Percentiles rank a stretch among this genome's conserved stretches.
These are phyloP conservation scores for Calocera viscosa DNA, from an alignment of 768 basidiomycete species.

Conservation along the genomic window DNA sequence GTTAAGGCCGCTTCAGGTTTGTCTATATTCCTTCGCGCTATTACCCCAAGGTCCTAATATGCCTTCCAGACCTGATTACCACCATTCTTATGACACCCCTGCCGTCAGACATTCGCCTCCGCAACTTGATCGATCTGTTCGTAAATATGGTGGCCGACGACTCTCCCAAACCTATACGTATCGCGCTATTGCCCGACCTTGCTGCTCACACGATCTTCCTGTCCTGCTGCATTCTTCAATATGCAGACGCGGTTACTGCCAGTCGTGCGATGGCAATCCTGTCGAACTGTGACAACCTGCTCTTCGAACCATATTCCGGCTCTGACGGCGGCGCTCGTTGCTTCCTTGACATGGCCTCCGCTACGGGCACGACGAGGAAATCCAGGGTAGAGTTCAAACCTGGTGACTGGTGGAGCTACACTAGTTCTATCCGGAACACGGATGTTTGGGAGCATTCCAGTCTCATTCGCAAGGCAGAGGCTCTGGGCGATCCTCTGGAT, in stretches of 20 bases:
- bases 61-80: not conserved
- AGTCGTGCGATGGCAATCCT: not conserved
- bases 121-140: not conserved
- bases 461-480: not conserved
- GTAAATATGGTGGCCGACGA: not conserved
- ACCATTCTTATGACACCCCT: not conserved
- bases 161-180: not conserved
- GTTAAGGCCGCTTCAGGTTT: not conserved
- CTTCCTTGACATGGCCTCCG: not conserved
- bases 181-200: not conserved
- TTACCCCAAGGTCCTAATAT: not conserved
- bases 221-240: not conserved
- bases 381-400: not conserved
- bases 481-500: not conserved
- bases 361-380: not conserved
- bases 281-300: not conserved
- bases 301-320: not conserved
- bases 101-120: not conserved
- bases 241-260: not conserved
- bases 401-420: conserved; percentile 1
- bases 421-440: not conserved
- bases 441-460: not conserved
- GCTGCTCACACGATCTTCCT: not conserved
- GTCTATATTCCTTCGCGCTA: not conserved
- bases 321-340: not conserved